Conservation (phyloP, 805 yeast genomes). For the Metschnikowia santaceciliae region DNA sequence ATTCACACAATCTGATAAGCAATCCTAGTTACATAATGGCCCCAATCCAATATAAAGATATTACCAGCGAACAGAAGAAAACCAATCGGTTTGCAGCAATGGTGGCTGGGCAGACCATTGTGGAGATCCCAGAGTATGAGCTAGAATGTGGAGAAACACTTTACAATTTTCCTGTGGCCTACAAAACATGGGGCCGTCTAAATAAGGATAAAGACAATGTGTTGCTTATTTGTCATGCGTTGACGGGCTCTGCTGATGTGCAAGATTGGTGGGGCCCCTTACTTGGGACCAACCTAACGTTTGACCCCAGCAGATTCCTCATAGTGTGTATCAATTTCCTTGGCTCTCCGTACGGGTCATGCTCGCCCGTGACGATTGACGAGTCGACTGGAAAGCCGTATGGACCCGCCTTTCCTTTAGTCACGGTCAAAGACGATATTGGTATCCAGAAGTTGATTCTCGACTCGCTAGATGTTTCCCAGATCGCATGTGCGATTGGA, state of each 20-base stretch:
- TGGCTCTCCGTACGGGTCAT: conserved; percentile 95
- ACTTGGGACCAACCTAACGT: conserved; percentile 78
- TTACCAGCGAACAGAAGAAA: conserved; percentile 42
- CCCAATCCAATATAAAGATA: conserved; percentile 26
- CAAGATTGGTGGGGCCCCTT: conserved; percentile 99
- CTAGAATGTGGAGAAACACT: conserved; percentile 82
- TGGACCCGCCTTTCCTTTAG: conserved; percentile 94
- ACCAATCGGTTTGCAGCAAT: conserved; percentile 67
- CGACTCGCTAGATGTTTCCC: conserved; percentile 74
- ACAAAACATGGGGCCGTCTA: conserved; percentile 90
- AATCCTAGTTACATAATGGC: background rate
- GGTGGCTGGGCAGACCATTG: conserved; percentile 74
- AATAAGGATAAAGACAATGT: conserved; percentile 69
- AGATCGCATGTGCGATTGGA: conserved; percentile 83
- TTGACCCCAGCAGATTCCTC: conserved; percentile 85
- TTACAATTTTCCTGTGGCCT: conserved; percentile 81
- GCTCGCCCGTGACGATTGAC: conserved; percentile 83
- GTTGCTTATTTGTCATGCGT: conserved; percentile 90
- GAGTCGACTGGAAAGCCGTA: conserved; percentile 70
- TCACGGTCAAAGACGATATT: conserved; percentile 92
- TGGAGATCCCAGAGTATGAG: conserved; percentile 66
- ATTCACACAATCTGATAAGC: background rate
- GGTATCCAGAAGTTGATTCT: conserved; percentile 70
- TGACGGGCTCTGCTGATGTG: conserved; percentile 94
- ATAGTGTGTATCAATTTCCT: conserved; percentile 87